These are phyloP conservation scores for Salix exigua DNA, from an alignment of 345 rosid species.

Conservation along the genomic window DNA sequence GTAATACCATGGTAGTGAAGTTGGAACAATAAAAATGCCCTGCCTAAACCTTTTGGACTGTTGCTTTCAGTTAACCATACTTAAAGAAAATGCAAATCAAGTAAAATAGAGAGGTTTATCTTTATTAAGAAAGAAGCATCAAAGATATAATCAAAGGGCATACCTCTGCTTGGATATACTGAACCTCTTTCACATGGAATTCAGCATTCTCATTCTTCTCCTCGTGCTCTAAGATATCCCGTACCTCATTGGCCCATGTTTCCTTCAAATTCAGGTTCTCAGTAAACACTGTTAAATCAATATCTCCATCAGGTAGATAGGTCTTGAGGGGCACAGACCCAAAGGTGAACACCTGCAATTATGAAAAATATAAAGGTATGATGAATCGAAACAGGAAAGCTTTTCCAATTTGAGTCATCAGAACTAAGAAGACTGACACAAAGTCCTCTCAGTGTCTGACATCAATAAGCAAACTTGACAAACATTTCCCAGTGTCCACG, in stretches of 20 bases:
- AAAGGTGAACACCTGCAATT: slow-evolving; percentile 65
- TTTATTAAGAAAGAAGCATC: background rate
- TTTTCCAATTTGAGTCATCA: background rate
- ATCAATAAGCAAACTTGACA: background rate
- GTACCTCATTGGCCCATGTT: slow-evolving; percentile 81
- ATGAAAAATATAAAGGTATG: too few species aligned
- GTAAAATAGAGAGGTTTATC: background rate
- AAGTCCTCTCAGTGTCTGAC: background rate
- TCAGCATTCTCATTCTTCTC: slow-evolving; percentile 79
- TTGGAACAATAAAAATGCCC: too few species aligned
- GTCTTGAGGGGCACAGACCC: slow-evolving; percentile 96
- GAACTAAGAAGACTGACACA: background rate
- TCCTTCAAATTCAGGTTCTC: slow-evolving; percentile 53
- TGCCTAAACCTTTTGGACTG: too few species aligned
- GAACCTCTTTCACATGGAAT: slow-evolving; percentile 85
- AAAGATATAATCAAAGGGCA: background rate
- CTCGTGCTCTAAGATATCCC: slow-evolving; percentile 72
- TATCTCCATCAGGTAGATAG: slow-evolving; percentile 92
- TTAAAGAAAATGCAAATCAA: background rate
- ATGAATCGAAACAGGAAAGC: background rate
- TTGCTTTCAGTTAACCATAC: too few species aligned
- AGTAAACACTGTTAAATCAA: slow-evolving; percentile 73
- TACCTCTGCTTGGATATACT: slow-evolving; percentile 93
- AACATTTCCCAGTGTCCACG: background rate
- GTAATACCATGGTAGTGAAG: background rate